phyloP scores from a whole-genome alignment of 768 basidiomycete species.

The Clitopilus hobsonii region DNA sequence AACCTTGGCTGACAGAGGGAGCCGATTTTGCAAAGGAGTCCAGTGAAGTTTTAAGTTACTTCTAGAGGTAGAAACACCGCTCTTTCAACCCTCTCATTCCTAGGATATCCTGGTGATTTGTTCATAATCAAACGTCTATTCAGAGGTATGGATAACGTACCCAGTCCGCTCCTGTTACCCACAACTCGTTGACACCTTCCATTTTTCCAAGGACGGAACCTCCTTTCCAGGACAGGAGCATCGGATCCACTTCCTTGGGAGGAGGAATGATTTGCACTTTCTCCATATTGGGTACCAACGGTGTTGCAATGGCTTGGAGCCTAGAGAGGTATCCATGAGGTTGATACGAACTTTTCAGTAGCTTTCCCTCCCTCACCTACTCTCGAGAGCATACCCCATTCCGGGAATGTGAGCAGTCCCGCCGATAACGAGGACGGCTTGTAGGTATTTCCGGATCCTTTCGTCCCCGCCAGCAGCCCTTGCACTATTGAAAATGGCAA shows the following conservation, averaged over 20 bases:
- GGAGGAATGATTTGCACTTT: constrained; percentile 92
- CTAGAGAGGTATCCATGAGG: too few relatives aligned
- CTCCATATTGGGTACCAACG: constrained; percentile 78
- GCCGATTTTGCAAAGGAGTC: too few relatives aligned
- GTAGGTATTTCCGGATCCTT: constrained; percentile 83
- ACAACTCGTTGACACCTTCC: constrained; percentile 85
- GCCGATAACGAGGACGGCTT: constrained; percentile 84
- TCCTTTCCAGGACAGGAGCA: constrained; percentile 92
- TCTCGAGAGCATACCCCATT: constrained; percentile 81
- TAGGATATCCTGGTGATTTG: constrained; percentile 52
- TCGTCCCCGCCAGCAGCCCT: constrained; percentile 87
- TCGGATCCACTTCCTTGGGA: constrained; percentile 89
- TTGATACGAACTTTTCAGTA: too few relatives aligned
- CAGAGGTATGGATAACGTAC: constrained; percentile 34
- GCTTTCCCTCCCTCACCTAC: too few relatives aligned
- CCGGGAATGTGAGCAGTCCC: constrained; percentile 79
- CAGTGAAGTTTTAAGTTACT: too few relatives aligned
- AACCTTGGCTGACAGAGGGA: too few relatives aligned
- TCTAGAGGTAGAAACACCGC: constrained; percentile 73
- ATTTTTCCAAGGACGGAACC: constrained; percentile 88
- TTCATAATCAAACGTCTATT: background rate
- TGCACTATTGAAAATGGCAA: constrained; percentile 89
- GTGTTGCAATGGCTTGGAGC: constrained; percentile 79
- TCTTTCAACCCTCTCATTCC: constrained; percentile 82
- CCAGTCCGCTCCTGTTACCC: constrained; percentile 88